A percentile compares a stretch with the other conserved stretches of the same genome.
Conservation (phyloP, 352 stramenopile genomes). For the Phytophthora nicotianae region DNA sequence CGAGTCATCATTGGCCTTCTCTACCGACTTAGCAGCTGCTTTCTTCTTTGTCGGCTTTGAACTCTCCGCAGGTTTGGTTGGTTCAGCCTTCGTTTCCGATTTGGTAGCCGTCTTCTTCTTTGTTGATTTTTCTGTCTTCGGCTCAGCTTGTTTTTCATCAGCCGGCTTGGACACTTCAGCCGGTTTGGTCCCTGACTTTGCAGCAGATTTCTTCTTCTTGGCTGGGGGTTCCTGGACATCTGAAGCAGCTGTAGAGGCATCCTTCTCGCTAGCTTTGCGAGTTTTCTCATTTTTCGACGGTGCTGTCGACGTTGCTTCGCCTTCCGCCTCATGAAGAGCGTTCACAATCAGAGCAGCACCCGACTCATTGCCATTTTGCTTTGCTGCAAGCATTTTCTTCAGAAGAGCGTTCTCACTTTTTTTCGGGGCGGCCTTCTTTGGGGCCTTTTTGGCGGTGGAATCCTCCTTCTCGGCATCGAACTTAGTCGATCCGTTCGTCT, state of each 20-base stretch:
- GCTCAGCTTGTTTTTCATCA: slow-evolving; percentile 5
- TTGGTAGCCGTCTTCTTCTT: slow-evolving; percentile 35
- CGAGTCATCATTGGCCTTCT: slow-evolving; percentile 18
- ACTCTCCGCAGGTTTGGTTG: slow-evolving; percentile 1
- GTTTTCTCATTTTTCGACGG: slow-evolving; percentile 28
- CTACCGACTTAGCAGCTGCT: slow-evolving; percentile 5
- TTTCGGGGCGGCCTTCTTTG: slow-evolving; percentile 29
- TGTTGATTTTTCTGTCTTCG: slow-evolving; percentile 23
- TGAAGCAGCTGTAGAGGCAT: slow-evolving; percentile 5
- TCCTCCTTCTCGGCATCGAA: slow-evolving; percentile 9
- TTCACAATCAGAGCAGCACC: slow-evolving; percentile 29
- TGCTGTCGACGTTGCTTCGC: background rate
- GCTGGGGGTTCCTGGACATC: slow-evolving; percentile 20
- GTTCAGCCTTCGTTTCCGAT: slow-evolving; percentile 1
- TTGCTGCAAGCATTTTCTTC: slow-evolving; percentile 41
- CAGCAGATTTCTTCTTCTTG: slow-evolving; percentile 38
- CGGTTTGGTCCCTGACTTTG: slow-evolving; percentile 13
- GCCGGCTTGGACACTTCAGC: background rate
- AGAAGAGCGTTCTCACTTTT: slow-evolving; percentile 41
- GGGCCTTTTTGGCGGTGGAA: slow-evolving; percentile 3
- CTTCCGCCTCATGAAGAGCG: slow-evolving; percentile 19
- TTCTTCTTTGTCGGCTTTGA: slow-evolving; percentile 34
- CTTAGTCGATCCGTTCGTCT: slow-evolving; percentile 19
- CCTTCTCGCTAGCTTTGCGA: slow-evolving; percentile 26
- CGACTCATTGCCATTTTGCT: slow-evolving; percentile 27